phyloP scores from a whole-genome alignment of 768 basidiomycete genomes.

The Mycena kentingensis region DNA sequence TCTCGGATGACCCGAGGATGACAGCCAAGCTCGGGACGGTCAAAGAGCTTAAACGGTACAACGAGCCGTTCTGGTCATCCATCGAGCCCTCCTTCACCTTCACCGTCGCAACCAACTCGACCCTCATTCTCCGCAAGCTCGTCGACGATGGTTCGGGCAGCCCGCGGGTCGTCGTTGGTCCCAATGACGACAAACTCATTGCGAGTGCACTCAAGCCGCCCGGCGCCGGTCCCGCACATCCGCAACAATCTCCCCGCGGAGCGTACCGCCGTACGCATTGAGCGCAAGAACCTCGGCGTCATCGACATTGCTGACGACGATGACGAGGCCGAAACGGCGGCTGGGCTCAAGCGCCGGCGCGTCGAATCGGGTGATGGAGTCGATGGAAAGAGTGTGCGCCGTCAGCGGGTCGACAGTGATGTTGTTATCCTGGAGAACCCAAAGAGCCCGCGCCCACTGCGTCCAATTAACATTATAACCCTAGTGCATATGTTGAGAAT shows the following conservation, averaged over 20 bases:
- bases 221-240: neutral
- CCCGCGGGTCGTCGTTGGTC: neutral
- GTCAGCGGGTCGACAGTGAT: too few species aligned
- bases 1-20: neutral
- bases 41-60: neutral
- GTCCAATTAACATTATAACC: too few species aligned
- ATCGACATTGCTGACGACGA: too few species aligned
- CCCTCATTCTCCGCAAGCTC: neutral
- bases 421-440: too few species aligned
- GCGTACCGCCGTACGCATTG: neutral
- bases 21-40: neutral
- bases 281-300: neutral
- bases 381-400: too few species aligned
- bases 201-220: neutral
- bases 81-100: neutral
- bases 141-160: too few species aligned
- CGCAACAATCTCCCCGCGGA: neutral
- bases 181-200: neutral
- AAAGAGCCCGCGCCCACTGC: too few species aligned
- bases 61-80: neutral
- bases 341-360: too few species aligned
- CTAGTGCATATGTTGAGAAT: too few species aligned
- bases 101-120: neutral
- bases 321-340: too few species aligned
- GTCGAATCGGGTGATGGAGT: too few species aligned